phyloP scores from a whole-genome alignment of 352 stramenopile species.

The Pythium inflatum region DNA sequence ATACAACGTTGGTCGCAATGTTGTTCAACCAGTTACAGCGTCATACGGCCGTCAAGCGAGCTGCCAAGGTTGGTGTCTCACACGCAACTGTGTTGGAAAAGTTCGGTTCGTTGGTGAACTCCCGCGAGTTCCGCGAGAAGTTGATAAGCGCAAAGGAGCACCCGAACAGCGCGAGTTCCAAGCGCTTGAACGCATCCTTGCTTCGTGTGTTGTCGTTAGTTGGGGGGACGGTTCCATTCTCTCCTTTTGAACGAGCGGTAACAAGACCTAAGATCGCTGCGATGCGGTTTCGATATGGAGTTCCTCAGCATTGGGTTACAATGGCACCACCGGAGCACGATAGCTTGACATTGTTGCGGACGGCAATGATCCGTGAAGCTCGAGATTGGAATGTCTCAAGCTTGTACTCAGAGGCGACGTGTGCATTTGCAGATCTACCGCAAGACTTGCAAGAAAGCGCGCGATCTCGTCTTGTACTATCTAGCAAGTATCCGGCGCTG shows the following conservation, averaged over 20 bases:
- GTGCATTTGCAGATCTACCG: slow-evolving; percentile 12
- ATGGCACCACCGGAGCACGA: slow-evolving; percentile 35
- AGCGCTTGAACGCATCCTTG: slow-evolving; percentile 24
- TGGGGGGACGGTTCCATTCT: slow-evolving; percentile 32
- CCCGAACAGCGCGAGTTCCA: slow-evolving; percentile 1
- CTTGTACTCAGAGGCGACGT: too few relatives aligned
- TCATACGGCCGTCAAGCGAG: slow-evolving; percentile 3
- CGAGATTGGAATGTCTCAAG: neutral
- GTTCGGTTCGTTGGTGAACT: slow-evolving; percentile 16
- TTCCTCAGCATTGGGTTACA: slow-evolving; percentile 31
- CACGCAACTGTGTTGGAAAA: neutral
- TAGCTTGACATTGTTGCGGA: slow-evolving; percentile 22
- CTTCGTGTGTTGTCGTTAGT: slow-evolving; percentile 31
- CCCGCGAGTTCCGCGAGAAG: neutral
- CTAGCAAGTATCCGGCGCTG: slow-evolving; percentile 19
- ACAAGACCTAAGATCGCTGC: slow-evolving; percentile 30
- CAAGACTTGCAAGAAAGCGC: neutral
- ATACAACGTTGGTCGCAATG: neutral
- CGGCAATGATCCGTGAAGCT: neutral
- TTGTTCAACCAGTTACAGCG: slow-evolving; percentile 24
- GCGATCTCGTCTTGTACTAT: slow-evolving; percentile 3
- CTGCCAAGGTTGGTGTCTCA: slow-evolving; percentile 15
- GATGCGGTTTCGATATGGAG: slow-evolving; percentile 29
- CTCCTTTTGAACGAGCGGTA: slow-evolving; percentile 30
- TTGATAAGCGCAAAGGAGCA: neutral